phyloP scores from a whole-genome alignment of 495 filamentous ascomycete species.

The Xylaria cubensis region DNA sequence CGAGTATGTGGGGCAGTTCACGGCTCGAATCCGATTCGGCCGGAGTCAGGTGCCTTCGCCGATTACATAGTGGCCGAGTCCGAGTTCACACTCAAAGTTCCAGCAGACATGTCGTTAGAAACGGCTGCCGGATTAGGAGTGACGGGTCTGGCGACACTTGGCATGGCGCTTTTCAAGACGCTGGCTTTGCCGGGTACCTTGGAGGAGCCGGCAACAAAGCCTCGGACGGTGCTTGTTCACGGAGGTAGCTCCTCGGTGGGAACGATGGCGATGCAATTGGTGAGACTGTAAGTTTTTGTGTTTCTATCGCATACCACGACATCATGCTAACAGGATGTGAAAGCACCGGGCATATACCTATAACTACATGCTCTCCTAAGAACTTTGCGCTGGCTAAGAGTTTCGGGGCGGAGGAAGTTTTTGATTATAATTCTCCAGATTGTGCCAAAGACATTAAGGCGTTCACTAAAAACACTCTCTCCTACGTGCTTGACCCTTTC shows the following conservation, averaged over 20 bases:
- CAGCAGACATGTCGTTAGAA: background rate
- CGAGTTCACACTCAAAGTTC: background rate
- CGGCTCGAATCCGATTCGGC: background rate
- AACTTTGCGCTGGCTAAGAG: background rate
- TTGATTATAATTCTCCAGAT: conserved; percentile 9
- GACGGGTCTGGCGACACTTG: conserved; percentile 17
- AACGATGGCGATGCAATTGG: conserved; percentile 25
- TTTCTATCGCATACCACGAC: background rate
- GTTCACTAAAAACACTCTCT: background rate
- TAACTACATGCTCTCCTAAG: conserved; percentile 16
- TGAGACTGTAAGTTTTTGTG: conserved; percentile 19
- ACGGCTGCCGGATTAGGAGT: conserved; percentile 3
- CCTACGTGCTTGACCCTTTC: conserved; percentile 27
- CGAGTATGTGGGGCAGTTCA: conserved; percentile 20
- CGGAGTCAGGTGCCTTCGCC: conserved; percentile 2
- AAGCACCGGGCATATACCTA: conserved; percentile 5
- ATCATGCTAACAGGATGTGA: background rate
- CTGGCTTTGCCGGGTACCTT: conserved; percentile 12
- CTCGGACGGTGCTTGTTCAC: conserved; percentile 4
- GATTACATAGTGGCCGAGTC: conserved; percentile 3
- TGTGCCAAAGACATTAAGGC: background rate
- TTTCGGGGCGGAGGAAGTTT: conserved; percentile 20
- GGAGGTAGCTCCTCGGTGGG: conserved; percentile 23
- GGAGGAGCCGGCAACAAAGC: background rate
- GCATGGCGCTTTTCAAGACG: conserved; percentile 7